Base-by-base conservation (phyloP, 2,329 filamentous ascomycete species). In the Rutstroemia sp. region DNA sequence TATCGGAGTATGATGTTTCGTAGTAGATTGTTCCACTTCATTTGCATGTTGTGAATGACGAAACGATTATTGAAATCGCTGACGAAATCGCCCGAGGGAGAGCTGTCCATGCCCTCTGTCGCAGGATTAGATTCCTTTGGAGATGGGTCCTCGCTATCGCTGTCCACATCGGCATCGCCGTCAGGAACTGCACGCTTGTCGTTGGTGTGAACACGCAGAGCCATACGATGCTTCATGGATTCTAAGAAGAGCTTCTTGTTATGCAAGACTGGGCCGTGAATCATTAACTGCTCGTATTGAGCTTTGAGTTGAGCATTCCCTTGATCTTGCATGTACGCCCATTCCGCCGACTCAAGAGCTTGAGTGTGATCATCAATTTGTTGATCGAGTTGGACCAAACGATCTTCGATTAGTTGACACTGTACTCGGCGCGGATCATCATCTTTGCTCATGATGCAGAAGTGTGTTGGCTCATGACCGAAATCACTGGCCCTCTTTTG, bases 41-140 rank as follows among this genome's bases (percentile, higher is more conserved):
- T 76, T 67, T 99, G 94, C 69, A 95, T 82, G 66, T 99, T 99
- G 76, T 99, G 94, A 52, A 99, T 88, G 64, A 97, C 92, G 75
- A 99, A 99, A 2, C 94, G 88, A 68, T 99, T 99, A 70, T 95
- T 94, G 76, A 96, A 99, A 69, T 97, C 92, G 70, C 88, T 96
- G 49, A 89, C 86, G 63, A 92, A 92, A 62, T 96, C 91, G 16
- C 88, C 82, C 3, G 86, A 81, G 1, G 86, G 82, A 19, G 53
- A 25, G 2, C 85, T 83, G 1, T 86, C 84, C 50, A 84, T 81
- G n/a, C 76, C 75, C 36, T 75, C 74, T 12, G 74, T 69, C 5
- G 77, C 76, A 4, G 70, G 66, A 38, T 74, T 71, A 3, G 76
- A 71, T 12, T 68, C 69, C 44, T 67, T 62, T 14, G 61, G 63